Conservation (phyloP, 352 stramenopile genomes). For the Phytophthora uliginosa region DNA sequence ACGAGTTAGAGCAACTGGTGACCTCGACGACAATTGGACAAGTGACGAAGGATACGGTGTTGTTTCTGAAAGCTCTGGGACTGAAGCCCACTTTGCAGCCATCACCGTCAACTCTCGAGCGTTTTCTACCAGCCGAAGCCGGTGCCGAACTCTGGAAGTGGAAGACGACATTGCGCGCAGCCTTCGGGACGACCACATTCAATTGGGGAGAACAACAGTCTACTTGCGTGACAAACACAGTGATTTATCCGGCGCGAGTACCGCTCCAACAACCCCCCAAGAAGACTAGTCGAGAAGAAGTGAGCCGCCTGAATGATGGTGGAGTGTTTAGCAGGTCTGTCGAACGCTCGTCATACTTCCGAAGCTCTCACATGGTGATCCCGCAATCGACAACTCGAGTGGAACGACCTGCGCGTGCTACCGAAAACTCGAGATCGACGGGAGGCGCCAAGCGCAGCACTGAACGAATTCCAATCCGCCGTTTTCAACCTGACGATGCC, state of each 20-base stretch:
- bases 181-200: not conserved
- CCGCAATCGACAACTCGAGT: not conserved
- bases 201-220: no score
- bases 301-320: no score
- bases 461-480: not conserved
- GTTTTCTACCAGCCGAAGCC: not conserved
- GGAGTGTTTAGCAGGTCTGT: no score
- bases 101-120: not conserved
- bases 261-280: no score
- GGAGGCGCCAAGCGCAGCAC: not conserved
- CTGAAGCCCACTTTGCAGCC: not conserved
- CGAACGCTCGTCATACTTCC: constrained; percentile 2
- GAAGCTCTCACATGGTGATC: constrained; percentile 11
- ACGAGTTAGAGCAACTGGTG: not conserved
- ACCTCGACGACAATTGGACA: not conserved
- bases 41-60: constrained; percentile 3
- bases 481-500: not conserved
- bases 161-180: constrained; percentile 9
- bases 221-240: no score
- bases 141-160: not conserved
- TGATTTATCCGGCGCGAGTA: no score
- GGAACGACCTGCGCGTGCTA: not conserved
- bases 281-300: no score
- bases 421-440: not conserved
- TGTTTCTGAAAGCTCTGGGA: not conserved